Evolutionary conservation across 73 alveolate species (phyloP).

Genomic region (Loxodes magnus): DNA sequence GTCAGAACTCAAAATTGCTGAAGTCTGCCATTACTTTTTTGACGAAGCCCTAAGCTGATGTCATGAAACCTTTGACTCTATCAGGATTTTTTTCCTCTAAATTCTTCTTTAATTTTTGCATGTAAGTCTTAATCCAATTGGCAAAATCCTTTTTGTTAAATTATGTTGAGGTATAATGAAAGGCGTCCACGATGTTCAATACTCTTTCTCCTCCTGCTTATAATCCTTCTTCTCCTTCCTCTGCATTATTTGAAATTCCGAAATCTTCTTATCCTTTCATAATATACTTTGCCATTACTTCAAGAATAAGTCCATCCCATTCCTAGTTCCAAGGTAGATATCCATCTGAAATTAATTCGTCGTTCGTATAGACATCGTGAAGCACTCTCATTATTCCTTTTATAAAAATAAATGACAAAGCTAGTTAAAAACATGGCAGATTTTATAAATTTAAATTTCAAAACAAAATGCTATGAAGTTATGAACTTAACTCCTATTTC

Average conservation of each 20-base stretch:
- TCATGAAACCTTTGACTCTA: conserved; percentile 15
- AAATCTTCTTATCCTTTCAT: conserved; percentile 11
- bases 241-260: conserved; percentile 15
- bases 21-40: conserved; percentile 11
- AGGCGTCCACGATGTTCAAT: not conserved
- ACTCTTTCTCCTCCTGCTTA: conserved; percentile 14
- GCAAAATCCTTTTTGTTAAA: conserved; percentile 12
- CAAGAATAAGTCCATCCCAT: conserved; percentile 7
- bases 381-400: conserved; percentile 14
- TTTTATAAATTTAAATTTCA: too few relatives aligned
- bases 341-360: conserved; percentile 13
- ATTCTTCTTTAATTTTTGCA: conserved; percentile 16
- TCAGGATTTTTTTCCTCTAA: conserved; percentile 9
- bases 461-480: too few relatives aligned
- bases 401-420: too few relatives aligned
- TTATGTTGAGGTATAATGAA: not conserved
- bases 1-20: conserved; percentile 15
- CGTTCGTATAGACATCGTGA: conserved; percentile 14
- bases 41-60: conserved; percentile 17
- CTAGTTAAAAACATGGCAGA: too few relatives aligned
- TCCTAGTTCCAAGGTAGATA: not conserved
- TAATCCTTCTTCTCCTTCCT: conserved; percentile 15
- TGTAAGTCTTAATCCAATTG: conserved; percentile 11
- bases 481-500: too few relatives aligned
- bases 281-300: conserved; percentile 2